Conservation (phyloP, 1,284 basidiomycete species). For the Amylostereum areolatum region DNA sequence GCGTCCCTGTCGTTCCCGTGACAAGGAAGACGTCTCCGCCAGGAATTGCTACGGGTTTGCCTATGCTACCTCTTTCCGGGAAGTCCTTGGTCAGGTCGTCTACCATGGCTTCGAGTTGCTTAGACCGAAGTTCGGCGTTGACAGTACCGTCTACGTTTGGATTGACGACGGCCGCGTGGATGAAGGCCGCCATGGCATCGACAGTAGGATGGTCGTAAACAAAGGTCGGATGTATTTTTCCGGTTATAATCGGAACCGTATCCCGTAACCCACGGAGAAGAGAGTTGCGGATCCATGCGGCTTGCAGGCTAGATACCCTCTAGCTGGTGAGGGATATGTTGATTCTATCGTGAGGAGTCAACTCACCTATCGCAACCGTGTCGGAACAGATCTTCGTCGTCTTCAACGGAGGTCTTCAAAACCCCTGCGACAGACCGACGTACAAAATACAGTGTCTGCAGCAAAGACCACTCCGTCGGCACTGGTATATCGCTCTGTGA, state of each 20-base stretch:
- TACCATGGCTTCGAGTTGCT: conserved; percentile 24
- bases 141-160: too few relatives aligned
- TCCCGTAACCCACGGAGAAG: conserved; percentile 26
- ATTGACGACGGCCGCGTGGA: conserved; percentile 13
- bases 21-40: conserved; percentile 22
- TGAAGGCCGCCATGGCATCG: conserved; percentile 18
- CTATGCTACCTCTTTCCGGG: conserved; percentile 10
- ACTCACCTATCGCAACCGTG: conserved; percentile 35
- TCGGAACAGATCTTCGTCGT: conserved; percentile 33
- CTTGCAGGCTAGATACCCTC: conserved; percentile 32
- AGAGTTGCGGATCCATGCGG: conserved; percentile 35
- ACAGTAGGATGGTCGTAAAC: conserved; percentile 32
- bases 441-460: conserved; percentile 20
- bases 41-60: neutral
- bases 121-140: too few relatives aligned
- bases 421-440: conserved; percentile 20
- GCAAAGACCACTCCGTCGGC: conserved; percentile 22
- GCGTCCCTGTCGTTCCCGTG: conserved; percentile 30
- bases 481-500: conserved; percentile 20
- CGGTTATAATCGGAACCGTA: conserved; percentile 15
- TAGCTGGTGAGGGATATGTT: too few relatives aligned
- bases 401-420: conserved; percentile 16
- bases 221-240: conserved; percentile 21
- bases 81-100: conserved; percentile 25
- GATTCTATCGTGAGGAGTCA: neutral